Conservation (phyloP, 768 basidiomycete species). For the Xerocomellus intermedius region DNA sequence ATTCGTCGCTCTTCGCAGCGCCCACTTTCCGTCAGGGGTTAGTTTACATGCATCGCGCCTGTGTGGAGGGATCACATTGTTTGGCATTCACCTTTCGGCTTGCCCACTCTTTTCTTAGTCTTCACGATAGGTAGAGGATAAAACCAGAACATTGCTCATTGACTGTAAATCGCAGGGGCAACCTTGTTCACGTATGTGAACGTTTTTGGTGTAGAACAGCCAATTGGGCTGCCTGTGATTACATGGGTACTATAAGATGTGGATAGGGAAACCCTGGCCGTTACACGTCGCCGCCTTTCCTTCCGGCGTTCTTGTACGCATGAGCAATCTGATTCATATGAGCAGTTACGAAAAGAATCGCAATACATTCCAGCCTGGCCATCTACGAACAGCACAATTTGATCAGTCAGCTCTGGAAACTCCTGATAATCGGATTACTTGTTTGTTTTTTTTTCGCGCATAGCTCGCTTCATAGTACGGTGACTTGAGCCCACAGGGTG, state of each 20-base stretch:
- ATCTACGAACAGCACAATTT: too few relatives aligned
- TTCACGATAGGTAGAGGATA: constrained; percentile 84
- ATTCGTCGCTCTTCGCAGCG: constrained; percentile 92
- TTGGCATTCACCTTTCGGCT: constrained; percentile 66
- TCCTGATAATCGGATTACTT: too few relatives aligned
- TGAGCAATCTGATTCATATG: too few relatives aligned
- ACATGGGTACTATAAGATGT: too few relatives aligned
- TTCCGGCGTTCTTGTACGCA: too few relatives aligned
- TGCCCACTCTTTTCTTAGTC: constrained; percentile 80
- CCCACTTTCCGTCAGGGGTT: constrained; percentile 81
- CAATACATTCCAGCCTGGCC: too few relatives aligned
- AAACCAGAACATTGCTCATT: constrained; percentile 96
- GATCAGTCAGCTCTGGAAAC: too few relatives aligned
- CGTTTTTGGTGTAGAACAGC: constrained; percentile 97
- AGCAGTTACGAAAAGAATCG: too few relatives aligned
- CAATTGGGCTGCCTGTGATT: constrained; percentile 96
- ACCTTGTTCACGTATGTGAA: constrained; percentile 99
- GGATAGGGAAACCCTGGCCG: constrained; percentile 67
- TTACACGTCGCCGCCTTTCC: too few relatives aligned
- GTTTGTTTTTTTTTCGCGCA: too few relatives aligned
- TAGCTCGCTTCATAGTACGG: too few relatives aligned
- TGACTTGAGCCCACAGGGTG: too few relatives aligned
- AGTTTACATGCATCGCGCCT: constrained; percentile 48
- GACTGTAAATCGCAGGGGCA: constrained; percentile 95
- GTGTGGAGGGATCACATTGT: not conserved